Evolutionary conservation across 2,329 filamentous ascomycete species (phyloP), one percentile per base, ranked within the genome.

Genomic region (Calonectria hawksworthii): DNA sequence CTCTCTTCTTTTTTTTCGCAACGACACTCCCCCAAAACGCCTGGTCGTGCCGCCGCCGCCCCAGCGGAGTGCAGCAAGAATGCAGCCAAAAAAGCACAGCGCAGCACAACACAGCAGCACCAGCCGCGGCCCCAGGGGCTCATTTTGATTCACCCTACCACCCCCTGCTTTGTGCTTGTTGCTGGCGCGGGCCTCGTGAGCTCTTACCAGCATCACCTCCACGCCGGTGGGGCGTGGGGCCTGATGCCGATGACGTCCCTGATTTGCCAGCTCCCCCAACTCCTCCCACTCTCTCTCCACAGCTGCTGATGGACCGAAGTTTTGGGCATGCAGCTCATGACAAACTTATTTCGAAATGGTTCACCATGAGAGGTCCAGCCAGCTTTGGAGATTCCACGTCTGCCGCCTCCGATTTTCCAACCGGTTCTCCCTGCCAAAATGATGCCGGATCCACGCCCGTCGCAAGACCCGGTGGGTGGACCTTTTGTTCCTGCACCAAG

Each of bases 221-320:
- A 80, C 79, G 75, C 77, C 66, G 65, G 79, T 81, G 79, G 79
- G 78, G 79, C 79, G 78, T 81, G 79, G 79, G 79, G 79, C 79
- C 74, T 75, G 69, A 72, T 68, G 52, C 67, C 77, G 44, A 77
- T 73, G 73, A 64, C 63, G 73, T 50, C 72, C 44, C 76, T 81
- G 79, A 81, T 81, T 81, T 81, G 79, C 78, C 74, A 78, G 75
- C 52, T 70, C 75, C 69, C 67, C 63, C 73, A 68, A 54, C 54
- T 78, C 41, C 80, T 81, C 80, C 80, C 80, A 80, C 80, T 78
- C 77, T 80, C 79, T 72, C 76, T 81, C 80, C 80, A 80, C 80
- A 79, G 76, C 73, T 70, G 78, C 79, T 81, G 79, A 81, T 81
- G 78, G 72, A 72, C 70, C 59, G 63, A 72, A 78, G 70, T 74